Conservation (phyloP, 2,329 filamentous ascomycete genomes). For the Cercospora zeae-maydis region DNA sequence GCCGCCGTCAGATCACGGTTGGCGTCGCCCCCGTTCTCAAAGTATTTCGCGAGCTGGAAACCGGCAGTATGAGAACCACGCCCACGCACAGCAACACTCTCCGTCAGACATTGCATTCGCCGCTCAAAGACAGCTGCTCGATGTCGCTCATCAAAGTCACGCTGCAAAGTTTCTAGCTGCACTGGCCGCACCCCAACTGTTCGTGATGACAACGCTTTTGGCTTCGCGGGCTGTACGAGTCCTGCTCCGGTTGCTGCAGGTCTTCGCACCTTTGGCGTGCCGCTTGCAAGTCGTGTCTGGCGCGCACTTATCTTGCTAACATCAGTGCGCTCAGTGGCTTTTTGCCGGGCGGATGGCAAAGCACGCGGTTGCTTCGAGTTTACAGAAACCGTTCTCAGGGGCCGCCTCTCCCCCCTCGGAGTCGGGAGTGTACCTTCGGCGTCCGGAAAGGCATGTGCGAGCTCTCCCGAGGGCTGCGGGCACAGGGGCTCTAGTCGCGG, state of each 20-base stretch:
- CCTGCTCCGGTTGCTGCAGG: background rate
- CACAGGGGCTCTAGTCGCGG: constrained; percentile 1
- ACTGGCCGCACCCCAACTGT: constrained; percentile 31
- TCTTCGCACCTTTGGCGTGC: background rate
- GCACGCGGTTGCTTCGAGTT: background rate
- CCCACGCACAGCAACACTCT: constrained; percentile 22
- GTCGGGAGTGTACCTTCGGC: background rate
- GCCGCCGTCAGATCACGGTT: too few relatives aligned
- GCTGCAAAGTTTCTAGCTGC: constrained; percentile 45
- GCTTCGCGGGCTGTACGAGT: background rate
- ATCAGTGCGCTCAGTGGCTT: background rate
- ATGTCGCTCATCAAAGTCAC: constrained; percentile 36
- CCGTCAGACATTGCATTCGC: constrained; percentile 31
- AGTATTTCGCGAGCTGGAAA: constrained; percentile 34
- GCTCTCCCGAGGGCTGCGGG: background rate
- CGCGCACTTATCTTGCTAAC: background rate
- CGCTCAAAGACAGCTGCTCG: constrained; percentile 39
- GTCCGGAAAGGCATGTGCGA: background rate
- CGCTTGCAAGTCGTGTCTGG: background rate
- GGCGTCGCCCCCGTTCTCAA: background rate
- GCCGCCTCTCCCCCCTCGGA: background rate
- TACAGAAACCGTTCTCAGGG: background rate
- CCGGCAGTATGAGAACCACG: constrained; percentile 13
- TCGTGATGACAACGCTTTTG: background rate
- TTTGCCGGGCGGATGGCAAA: background rate